phyloP scores from a whole-genome alignment of 163 green algal species.

The Coccomyxa subellipsoidea region DNA sequence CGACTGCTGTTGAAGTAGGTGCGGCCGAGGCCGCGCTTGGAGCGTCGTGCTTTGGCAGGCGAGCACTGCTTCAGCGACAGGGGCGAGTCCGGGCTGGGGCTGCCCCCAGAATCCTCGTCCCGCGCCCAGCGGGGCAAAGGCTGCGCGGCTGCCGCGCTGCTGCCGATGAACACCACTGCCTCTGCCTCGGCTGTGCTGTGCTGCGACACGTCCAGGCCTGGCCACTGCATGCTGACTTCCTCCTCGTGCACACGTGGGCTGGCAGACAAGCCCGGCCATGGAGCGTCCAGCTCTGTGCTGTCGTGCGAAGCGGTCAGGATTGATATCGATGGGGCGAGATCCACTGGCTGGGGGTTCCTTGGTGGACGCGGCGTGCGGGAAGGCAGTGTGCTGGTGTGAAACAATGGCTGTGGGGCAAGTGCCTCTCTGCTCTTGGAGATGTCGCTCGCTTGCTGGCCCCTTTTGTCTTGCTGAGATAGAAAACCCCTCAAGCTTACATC shows the following conservation, averaged over 20 bases:
- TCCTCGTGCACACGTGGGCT: background rate
- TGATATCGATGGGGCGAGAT: background rate
- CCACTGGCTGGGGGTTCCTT: background rate
- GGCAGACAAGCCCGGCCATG: background rate
- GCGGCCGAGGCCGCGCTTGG: background rate
- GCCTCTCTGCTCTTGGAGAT: background rate
- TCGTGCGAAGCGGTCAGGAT: background rate
- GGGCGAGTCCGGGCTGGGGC: background rate
- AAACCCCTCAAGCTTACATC: background rate
- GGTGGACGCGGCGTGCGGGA: background rate
- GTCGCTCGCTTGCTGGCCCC: too few relatives aligned
- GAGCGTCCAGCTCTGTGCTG: background rate
- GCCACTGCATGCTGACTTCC: background rate
- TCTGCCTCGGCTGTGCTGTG: conserved; percentile 1
- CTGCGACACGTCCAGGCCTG: background rate
- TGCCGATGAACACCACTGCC: background rate
- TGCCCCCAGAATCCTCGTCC: background rate
- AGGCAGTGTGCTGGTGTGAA: background rate
- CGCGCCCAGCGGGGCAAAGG: background rate
- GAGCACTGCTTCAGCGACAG: background rate
- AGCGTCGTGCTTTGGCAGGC: background rate
- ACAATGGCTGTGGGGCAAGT: background rate
- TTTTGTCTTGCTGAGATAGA: background rate
- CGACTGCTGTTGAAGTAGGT: conserved; percentile 6
- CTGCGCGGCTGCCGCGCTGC: background rate